These are phyloP conservation scores for Bruguiera sexangula DNA, from an alignment of 345 rosid genomes.

Conservation along the genomic window DNA sequence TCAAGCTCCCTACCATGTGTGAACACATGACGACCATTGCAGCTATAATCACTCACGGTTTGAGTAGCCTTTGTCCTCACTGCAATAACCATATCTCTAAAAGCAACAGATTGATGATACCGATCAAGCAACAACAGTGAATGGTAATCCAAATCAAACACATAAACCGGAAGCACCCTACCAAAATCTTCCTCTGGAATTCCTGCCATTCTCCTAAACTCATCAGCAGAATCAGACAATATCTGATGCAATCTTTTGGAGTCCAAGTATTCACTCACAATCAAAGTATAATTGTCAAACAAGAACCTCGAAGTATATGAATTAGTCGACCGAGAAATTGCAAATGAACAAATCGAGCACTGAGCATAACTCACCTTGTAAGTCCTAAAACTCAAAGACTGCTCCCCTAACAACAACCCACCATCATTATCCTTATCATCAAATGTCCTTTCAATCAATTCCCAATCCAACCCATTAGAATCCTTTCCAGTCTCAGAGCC, in stretches of 20 bases:
- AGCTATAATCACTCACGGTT: conserved; percentile 89
- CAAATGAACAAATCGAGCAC: conserved; percentile 81
- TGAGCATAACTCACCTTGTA: conserved; percentile 56
- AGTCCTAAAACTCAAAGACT: conserved; percentile 59
- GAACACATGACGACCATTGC: conserved; percentile 90
- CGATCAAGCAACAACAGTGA: conserved; percentile 73
- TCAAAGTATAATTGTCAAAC: conserved; percentile 92
- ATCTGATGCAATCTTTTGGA: conserved; percentile 87
- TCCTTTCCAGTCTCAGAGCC: conserved; percentile 52
- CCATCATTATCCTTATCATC: conserved; percentile 61
- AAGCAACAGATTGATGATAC: conserved; percentile 85
- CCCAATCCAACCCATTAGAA: conserved; percentile 68
- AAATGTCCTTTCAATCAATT: conserved; percentile 56
- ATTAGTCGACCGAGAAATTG: conserved; percentile 67
- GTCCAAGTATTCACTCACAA: conserved; percentile 94
- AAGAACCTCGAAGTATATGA: conserved; percentile 94
- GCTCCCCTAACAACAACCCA: conserved; percentile 76
- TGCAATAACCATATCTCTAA: conserved; percentile 89
- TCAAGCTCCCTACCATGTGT: conserved; percentile 76
- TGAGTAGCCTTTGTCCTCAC: conserved; percentile 83
- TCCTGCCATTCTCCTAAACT: conserved; percentile 69
- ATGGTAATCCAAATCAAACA: conserved; percentile 80
- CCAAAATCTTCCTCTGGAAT: conserved; percentile 70
- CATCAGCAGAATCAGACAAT: conserved; percentile 72
- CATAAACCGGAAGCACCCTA: conserved; percentile 84